These are phyloP conservation scores for Heterobasidion occidentale DNA, from an alignment of 1,284 basidiomycete genomes.

Conservation along the genomic window DNA sequence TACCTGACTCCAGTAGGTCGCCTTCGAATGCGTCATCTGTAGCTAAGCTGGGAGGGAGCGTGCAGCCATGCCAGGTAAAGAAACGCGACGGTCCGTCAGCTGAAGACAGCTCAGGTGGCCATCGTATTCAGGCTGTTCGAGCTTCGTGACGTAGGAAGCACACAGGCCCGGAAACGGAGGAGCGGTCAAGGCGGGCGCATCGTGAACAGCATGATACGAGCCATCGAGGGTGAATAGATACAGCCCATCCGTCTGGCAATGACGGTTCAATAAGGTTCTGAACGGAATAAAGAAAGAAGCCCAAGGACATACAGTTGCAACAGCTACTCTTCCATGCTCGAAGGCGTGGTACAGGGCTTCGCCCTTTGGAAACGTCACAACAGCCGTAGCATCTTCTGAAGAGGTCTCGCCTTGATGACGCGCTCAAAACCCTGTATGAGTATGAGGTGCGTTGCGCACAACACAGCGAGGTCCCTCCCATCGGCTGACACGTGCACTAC, in stretches of 20 bases:
- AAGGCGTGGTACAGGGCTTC: constrained; percentile 40
- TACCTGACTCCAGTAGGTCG: not conserved
- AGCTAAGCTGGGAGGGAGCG: not conserved
- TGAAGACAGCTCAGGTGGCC: constrained; percentile 44
- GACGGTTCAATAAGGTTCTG: not conserved
- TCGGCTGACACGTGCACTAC: constrained; percentile 54
- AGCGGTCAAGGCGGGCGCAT: not conserved
- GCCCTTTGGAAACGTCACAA: constrained; percentile 13
- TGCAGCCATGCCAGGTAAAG: constrained; percentile 32
- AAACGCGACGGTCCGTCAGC: constrained; percentile 45
- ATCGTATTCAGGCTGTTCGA: constrained; percentile 28
- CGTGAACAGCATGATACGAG: constrained; percentile 7
- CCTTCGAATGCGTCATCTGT: not conserved
- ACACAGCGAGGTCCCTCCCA: constrained; percentile 44
- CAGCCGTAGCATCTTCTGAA: constrained; percentile 29
- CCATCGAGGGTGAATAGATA: constrained; percentile 18
- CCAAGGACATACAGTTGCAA: constrained; percentile 37
- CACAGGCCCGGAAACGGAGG: constrained; percentile 20
- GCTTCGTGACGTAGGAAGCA: constrained; percentile 27
- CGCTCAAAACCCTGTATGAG: constrained; percentile 48
- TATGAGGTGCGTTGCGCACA: constrained; percentile 39
- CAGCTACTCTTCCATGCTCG: constrained; percentile 38
- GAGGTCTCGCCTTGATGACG: constrained; percentile 24
- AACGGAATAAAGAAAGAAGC: not conserved
- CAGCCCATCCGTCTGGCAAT: constrained; percentile 4